Conservation (phyloP, 768 basidiomycete genomes). For the Lentinula boryana region DNA sequence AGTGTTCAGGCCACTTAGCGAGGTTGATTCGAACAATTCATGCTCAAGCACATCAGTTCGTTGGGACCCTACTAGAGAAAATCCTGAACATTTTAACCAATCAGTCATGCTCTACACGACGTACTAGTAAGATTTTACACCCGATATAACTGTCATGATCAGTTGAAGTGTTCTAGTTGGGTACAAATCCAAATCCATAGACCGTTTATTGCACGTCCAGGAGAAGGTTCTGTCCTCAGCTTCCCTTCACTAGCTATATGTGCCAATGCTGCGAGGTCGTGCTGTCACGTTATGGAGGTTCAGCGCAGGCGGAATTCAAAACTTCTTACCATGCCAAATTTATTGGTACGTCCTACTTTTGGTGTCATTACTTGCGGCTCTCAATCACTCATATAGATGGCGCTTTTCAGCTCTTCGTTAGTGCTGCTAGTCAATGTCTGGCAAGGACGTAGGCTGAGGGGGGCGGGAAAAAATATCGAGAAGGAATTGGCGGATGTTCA, state of each 20-base stretch:
- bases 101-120: conserved; percentile 38
- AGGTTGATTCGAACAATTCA: background rate
- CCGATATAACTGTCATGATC: background rate
- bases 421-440: conserved; percentile 2
- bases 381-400: background rate
- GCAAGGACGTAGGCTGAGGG: background rate
- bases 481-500: conserved; percentile 1
- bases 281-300: conserved; percentile 6
- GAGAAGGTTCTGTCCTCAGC: background rate
- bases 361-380: background rate
- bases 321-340: conserved; percentile 3
- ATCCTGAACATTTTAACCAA: conserved; percentile 35
- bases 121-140: background rate
- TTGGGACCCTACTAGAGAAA: conserved; percentile 38
- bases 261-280: conserved; percentile 5
- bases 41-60: conserved; percentile 14
- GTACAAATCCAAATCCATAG: conserved; percentile 2
- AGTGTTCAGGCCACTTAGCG: background rate
- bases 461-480: conserved; percentile 4
- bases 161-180: conserved; percentile 28
- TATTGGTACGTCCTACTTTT: background rate
- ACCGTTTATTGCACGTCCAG: conserved; percentile 4
- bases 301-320: background rate
- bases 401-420: background rate
- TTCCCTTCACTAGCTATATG: conserved; percentile 5